Percentiles rank a stretch among this genome's conserved stretches.
Conservation (phyloP, 306 rosid species). For the Heteromeles arbutifolia region DNA sequence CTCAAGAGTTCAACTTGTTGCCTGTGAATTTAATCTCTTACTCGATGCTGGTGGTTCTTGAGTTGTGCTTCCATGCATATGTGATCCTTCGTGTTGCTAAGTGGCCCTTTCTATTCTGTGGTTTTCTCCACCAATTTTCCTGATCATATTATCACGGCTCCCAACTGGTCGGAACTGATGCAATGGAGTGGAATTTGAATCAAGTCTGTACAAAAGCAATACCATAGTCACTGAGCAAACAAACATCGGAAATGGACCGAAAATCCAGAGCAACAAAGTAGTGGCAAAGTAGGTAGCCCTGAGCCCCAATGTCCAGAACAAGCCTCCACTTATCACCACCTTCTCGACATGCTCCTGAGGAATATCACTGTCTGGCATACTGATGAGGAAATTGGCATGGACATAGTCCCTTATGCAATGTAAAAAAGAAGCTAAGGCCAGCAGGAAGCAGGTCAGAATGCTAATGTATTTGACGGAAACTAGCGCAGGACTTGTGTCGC, state of each 20-base stretch:
- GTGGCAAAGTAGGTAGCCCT: slow-evolving; percentile 9
- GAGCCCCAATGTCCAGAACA: slow-evolving; percentile 6
- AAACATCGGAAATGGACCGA: slow-evolving; percentile 7
- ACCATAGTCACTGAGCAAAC: not conserved
- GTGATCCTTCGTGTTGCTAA: not conserved
- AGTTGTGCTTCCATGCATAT: not conserved
- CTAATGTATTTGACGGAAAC: not conserved
- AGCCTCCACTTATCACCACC: not conserved
- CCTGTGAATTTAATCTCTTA: not conserved
- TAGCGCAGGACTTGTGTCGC: not conserved
- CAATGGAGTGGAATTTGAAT: not conserved
- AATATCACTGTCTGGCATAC: slow-evolving; percentile 8
- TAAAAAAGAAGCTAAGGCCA: slow-evolving; percentile 7
- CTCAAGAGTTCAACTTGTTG: not conserved
- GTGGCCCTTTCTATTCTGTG: not conserved
- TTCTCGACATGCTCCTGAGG: slow-evolving; percentile 1
- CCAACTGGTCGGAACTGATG: slow-evolving; percentile 4
- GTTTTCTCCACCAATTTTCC: not conserved
- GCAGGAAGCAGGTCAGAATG: slow-evolving; percentile 13
- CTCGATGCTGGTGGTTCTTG: not conserved
- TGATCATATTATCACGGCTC: not conserved
- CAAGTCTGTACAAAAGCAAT: slow-evolving; percentile 1
- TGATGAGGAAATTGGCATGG: slow-evolving; percentile 15
- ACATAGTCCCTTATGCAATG: slow-evolving; percentile 1
- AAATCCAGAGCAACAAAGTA: slow-evolving; percentile 5